Percentiles rank a stretch among this genome's conserved stretches.
These are phyloP conservation scores for Aspergillus sp. DNA, from an alignment of 2,329 filamentous ascomycete genomes.

Conservation along the genomic window DNA sequence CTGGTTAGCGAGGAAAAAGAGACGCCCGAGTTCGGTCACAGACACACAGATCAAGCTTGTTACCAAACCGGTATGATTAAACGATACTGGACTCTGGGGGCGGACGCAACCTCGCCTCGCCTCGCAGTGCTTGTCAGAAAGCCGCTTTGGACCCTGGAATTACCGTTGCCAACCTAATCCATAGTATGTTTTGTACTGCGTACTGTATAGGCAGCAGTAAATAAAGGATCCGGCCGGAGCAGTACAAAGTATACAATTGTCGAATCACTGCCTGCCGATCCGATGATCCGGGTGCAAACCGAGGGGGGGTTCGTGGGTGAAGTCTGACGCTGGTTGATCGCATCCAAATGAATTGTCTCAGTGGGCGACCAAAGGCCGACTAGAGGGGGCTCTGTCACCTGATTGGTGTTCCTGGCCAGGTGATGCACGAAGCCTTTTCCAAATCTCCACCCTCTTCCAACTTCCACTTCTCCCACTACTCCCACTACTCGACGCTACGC, in stretches of 20 bases:
- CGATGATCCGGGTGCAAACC: slow-evolving; percentile 14
- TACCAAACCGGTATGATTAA: no score
- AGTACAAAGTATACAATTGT: neutral
- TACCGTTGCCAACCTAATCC: neutral
- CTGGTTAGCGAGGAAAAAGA: neutral
- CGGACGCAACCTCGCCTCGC: slow-evolving; percentile 2
- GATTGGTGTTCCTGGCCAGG: slow-evolving; percentile 21
- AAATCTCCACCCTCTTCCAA: neutral
- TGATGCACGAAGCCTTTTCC: slow-evolving; percentile 6
- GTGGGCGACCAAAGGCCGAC: neutral
- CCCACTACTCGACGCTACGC: slow-evolving; percentile 1
- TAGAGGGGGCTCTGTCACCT: neutral
- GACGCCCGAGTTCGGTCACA: neutral
- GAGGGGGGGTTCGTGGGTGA: neutral
- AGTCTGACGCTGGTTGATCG: slow-evolving; percentile 1
- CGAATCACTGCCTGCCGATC: slow-evolving; percentile 10
- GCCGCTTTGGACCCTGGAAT: neutral
- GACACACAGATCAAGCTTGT: neutral
- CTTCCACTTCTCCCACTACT: neutral
- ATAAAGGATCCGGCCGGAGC: neutral
- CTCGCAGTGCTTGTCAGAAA: neutral
- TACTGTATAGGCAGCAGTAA: neutral
- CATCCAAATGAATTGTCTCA: neutral
- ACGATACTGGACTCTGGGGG: neutral
- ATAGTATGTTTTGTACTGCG: neutral